Percentiles rank a stretch among this genome's conserved stretches.
phyloP scores from a whole-genome alignment of 73 alveolate genomes.

The Paramecium primaurelia region DNA sequence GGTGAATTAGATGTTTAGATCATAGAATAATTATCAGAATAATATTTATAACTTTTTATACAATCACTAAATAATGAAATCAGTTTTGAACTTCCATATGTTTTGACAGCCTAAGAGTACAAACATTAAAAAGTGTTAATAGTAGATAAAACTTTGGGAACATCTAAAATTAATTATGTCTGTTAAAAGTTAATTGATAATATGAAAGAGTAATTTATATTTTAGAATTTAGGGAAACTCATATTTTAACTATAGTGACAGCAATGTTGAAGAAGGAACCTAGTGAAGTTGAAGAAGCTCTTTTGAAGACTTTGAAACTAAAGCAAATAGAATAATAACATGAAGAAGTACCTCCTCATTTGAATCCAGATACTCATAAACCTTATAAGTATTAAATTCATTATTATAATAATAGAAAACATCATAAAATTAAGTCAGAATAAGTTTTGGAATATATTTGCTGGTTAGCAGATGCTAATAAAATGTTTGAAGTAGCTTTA shows the following conservation, averaged over 20 bases:
- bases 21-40: constrained; percentile 74
- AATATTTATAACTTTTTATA: constrained; percentile 87
- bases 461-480: constrained; percentile 97
- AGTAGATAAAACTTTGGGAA: constrained; percentile 49
- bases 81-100: constrained; percentile 47
- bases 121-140: constrained; percentile 32
- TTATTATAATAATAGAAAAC: constrained; percentile 53
- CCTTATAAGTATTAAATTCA: background rate
- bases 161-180: constrained; percentile 53
- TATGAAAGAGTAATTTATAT: constrained; percentile 45
- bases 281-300: constrained; percentile 73
- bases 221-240: constrained; percentile 32
- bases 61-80: constrained; percentile 82
- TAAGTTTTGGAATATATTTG: constrained; percentile 95
- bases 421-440: constrained; percentile 75
- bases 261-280: constrained; percentile 79
- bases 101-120: constrained; percentile 32
- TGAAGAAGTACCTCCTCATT: constrained; percentile 86
- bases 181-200: constrained; percentile 17
- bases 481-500: constrained; percentile 92
- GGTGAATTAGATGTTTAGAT: constrained; percentile 82
- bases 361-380: constrained; percentile 65
- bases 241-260: constrained; percentile 73
- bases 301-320: constrained; percentile 67
- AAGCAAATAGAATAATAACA: constrained; percentile 67